Conservation (phyloP, 2,329 filamentous ascomycete species). For the Ciborinia camelliae region DNA sequence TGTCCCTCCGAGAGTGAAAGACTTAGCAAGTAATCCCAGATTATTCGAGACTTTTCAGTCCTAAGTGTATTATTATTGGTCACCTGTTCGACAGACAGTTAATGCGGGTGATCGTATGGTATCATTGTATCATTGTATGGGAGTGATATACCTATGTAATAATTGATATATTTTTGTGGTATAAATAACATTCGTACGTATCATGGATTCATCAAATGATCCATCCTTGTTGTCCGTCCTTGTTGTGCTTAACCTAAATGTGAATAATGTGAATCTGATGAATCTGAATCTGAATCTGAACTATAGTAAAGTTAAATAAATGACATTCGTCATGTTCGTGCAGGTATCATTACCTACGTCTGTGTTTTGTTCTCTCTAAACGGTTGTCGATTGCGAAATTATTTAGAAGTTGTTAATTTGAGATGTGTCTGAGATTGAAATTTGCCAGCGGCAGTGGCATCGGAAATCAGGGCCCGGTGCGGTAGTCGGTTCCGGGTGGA, state of each 20-base stretch:
- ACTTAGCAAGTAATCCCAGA: too few species aligned
- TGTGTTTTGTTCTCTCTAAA: background rate
- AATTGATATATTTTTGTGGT: too few species aligned
- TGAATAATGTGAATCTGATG: background rate
- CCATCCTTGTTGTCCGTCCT: background rate
- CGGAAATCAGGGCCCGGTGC: background rate
- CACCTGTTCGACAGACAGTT: slow-evolving; percentile 2
- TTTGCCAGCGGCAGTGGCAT: background rate
- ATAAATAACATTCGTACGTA: too few species aligned
- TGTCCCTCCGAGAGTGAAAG: background rate
- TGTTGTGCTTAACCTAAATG: background rate
- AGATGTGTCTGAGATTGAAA: background rate
- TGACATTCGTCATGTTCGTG: background rate
- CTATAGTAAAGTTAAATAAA: slow-evolving; percentile 4
- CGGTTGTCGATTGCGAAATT: background rate
- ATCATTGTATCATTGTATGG: too few species aligned
- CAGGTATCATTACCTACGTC: background rate
- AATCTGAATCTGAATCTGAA: background rate
- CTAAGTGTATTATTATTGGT: too few species aligned
- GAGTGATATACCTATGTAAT: too few species aligned
- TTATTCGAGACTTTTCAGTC: too few species aligned
- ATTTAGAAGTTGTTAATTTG: background rate
- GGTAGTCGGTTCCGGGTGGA: background rate
- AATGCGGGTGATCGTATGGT: slow-evolving; percentile 11
- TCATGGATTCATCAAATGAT: too few species aligned